A percentile compares a stretch with the other conserved stretches of the same genome.
Conservation (phyloP, 768 basidiomycete species). For the Boletus insuetus region DNA sequence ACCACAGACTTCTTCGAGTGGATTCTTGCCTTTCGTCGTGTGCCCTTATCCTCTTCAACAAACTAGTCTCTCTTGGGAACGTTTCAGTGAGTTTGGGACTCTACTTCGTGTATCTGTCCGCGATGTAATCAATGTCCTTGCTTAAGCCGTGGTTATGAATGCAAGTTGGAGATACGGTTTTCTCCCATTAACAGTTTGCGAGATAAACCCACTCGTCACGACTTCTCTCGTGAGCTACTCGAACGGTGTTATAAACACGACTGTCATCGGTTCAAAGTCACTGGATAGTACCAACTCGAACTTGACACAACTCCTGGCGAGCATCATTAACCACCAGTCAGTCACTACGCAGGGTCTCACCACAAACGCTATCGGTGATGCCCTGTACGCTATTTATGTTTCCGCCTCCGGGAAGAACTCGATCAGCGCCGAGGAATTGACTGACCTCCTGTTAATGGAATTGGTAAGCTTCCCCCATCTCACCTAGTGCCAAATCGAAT, state of each 20-base stretch:
- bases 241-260: background rate
- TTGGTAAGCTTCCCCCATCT: background rate
- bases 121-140: background rate
- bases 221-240: constrained; percentile 15
- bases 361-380: constrained; percentile 18
- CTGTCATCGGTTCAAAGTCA: background rate
- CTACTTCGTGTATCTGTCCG: background rate
- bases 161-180: constrained; percentile 15
- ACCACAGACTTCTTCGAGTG: background rate
- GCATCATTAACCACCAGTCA: constrained; percentile 3
- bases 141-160: background rate
- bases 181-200: constrained; percentile 6
- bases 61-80: background rate
- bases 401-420: background rate
- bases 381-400: constrained; percentile 11
- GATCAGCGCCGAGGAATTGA: background rate
- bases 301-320: constrained; percentile 13
- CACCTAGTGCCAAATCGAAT: no score
- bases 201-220: constrained; percentile 5
- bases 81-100: background rate
- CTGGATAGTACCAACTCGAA: constrained; percentile 1
- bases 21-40: background rate
- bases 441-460: background rate
- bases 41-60: constrained; percentile 5
- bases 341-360: constrained; percentile 11